Conservation (phyloP, 139 green algal species). For the Closterium sp. region DNA sequence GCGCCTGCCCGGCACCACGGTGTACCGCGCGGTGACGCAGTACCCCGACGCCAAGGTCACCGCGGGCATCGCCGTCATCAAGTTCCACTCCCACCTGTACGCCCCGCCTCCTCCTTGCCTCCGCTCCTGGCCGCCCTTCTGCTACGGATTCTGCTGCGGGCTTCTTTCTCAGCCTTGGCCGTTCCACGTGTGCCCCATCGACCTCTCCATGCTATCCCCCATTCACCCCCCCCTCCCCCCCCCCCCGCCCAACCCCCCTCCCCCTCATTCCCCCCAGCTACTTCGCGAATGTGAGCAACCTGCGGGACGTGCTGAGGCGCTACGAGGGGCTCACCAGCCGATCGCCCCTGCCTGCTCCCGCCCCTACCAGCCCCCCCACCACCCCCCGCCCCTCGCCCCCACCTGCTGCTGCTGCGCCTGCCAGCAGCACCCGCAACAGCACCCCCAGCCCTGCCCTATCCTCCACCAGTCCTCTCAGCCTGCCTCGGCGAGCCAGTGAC, state of each 20-base stretch:
- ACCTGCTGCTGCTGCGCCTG: not conserved
- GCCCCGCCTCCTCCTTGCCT: slow-evolving; percentile 52
- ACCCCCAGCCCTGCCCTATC: not conserved
- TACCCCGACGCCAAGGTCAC: slow-evolving; percentile 65
- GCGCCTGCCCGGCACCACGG: slow-evolving; percentile 62
- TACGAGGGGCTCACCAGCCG: slow-evolving; percentile 23
- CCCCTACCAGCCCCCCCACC: not conserved
- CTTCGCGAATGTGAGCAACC: slow-evolving; percentile 75
- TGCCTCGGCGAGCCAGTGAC: not conserved
- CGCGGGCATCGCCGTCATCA: slow-evolving; percentile 64
- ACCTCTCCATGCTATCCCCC: not conserved
- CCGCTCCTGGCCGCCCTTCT: not conserved
- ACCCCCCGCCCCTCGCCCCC: not conserved
- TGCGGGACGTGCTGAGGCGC: slow-evolving; percentile 59
- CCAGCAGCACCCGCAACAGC: not conserved
- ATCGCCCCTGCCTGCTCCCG: not conserved
- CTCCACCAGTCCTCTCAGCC: not conserved
- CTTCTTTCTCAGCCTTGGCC: not conserved
- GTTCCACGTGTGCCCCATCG: not conserved
- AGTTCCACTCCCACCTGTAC: slow-evolving; percentile 71
- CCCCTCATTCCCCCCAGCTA: slow-evolving; percentile 35
- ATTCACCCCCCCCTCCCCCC: not conserved
- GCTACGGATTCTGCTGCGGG: not conserved
- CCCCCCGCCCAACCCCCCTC: not conserved
- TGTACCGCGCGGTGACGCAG: slow-evolving; percentile 74